Base-by-base conservation (phyloP, 108 stramenopile genomes). In the Discostella pseudostelligera region DNA sequence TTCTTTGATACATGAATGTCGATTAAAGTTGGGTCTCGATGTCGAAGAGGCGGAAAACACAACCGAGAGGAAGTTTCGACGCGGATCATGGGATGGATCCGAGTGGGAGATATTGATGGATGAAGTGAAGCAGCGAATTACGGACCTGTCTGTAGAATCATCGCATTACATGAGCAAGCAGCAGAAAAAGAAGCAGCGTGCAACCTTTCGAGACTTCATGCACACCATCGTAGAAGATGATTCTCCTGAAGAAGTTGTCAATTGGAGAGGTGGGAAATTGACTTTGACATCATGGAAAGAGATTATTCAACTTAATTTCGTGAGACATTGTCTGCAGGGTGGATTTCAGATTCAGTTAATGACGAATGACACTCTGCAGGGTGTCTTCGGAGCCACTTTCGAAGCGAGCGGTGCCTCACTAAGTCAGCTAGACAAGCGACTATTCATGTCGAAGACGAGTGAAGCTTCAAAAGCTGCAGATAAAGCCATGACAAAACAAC, bases 171-270 rank as follows among this genome's bases (percentile, higher is more conserved):
- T 94, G 76, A 83, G 80, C 61, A 90, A 88, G 49, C 90, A 94
- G 62, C 83, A 79, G 20, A 90, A 89, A 55, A 94, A 91, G 55
- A 74, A 84, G 67, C 87, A 86, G 62, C 76, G 93, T 4, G 61
- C 89, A 10, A 82, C 83, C 49, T 94, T 94, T 73, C 81, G 93
- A 21, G 93, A 94, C 54, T 89, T 81, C 62, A 65, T 86, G 78
- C 43, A 60, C 24, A 94, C 89, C 45, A 73, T 94, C 47, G 83
- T 88, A 9, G 93, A 94, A 57, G 84, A 94, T 62, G 89, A 94
- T 66, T 21, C 53, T 43, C 80, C 83, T 0, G 59, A 77, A 11
- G 80, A 84, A 44, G 66, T 76, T 9, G 82, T 89, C 12, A 65
- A 67, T 22, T 88, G 87, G 72, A 80, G 86, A 37, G 84, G 86